These are phyloP conservation scores for Aspergillus arachidicola DNA, from an alignment of 2,329 filamentous ascomycete species.

Conservation along the genomic window DNA sequence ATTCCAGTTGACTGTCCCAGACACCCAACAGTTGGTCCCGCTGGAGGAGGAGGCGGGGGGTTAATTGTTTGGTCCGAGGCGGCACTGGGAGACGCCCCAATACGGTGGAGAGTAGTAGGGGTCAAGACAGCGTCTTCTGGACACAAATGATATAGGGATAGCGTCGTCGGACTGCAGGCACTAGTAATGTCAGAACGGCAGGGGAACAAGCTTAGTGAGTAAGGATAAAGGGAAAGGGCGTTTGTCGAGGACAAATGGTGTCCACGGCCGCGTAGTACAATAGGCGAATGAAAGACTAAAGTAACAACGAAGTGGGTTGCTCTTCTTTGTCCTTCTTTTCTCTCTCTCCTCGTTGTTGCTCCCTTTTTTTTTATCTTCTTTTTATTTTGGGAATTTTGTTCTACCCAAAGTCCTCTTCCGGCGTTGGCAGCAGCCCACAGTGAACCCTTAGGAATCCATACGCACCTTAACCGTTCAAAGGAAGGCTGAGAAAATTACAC, in stretches of 20 bases:
- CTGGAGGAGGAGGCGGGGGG: conserved; percentile 12
- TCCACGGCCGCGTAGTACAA: conserved; percentile 16
- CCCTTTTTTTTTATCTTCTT: not conserved
- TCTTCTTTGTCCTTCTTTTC: conserved; percentile 14
- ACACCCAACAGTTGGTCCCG: conserved; percentile 21
- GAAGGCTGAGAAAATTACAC: conserved; percentile 15
- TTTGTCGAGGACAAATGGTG: conserved; percentile 22
- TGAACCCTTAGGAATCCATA: conserved; percentile 13
- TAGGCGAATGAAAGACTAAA: conserved; percentile 11
- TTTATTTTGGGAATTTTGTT: not conserved
- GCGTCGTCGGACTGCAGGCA: conserved; percentile 18
- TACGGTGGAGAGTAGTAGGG: conserved; percentile 10
- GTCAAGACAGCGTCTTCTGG: conserved; percentile 8
- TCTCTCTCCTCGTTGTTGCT: conserved; percentile 9
- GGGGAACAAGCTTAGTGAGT: conserved; percentile 11
- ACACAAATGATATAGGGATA: conserved; percentile 11
- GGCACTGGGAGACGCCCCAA: conserved; percentile 9
- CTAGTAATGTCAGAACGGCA: conserved; percentile 15
- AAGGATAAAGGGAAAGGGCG: conserved; percentile 17
- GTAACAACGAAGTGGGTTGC: conserved; percentile 15
- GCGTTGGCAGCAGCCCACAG: not conserved
- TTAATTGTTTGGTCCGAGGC: conserved; percentile 10
- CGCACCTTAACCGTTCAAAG: conserved; percentile 12
- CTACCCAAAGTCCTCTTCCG: not conserved
- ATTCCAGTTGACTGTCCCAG: conserved; percentile 28